Base-by-base conservation (phyloP, 2,329 filamentous ascomycete genomes). In the Emergomyces pasteurianus region DNA sequence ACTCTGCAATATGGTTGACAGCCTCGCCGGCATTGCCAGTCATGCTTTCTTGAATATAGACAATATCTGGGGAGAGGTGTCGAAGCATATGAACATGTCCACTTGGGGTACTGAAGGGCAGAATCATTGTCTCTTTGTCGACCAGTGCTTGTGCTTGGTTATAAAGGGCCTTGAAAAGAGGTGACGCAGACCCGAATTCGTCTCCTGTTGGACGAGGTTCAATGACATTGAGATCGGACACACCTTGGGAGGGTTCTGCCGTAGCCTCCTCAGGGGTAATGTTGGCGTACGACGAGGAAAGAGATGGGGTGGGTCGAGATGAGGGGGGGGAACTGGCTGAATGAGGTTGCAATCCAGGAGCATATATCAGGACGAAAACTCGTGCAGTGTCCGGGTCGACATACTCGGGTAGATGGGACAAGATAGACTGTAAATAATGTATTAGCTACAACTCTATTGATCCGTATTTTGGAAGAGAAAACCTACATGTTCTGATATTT, bases 311-410 rank as follows among this genome's bases (percentile, higher is more conserved):
- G 75, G 82, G 76, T 76, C 83, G 78, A 71, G 82, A 70, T 72
- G 77, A 67, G 77, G 67, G 67, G 9, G 68, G 65, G 61, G 70
- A 67, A 60, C 57, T 47, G 58, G 66, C 65, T 61, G 70, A 64
- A 43, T 70, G 79, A 58, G 90, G 86, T 74, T 90, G 90, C 59
- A 95, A 77, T 58, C 83, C 81, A 0, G 92, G 92, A 2, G 90
- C 86, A 74, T 96, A 96, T 70, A 97, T 92, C 65, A 97, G 81
- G 61, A 97, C 82, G 69, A 95, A 95, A 28, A 96, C 80, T 70
- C 89, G 89, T 65, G 87, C 84, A 63, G 80, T 84, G 54, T 85
- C 83, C 64, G 87, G 83, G 72, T 96, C 86, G 65, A 87, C 85
- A 62, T 88, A 83, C 64, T 86, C 83, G 43, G 91, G 90, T 57